A percentile compares a stretch with the other conserved stretches of the same genome.
phyloP scores from a whole-genome alignment of 2,329 filamentous ascomycete species.

The Laburnicola sp. region DNA sequence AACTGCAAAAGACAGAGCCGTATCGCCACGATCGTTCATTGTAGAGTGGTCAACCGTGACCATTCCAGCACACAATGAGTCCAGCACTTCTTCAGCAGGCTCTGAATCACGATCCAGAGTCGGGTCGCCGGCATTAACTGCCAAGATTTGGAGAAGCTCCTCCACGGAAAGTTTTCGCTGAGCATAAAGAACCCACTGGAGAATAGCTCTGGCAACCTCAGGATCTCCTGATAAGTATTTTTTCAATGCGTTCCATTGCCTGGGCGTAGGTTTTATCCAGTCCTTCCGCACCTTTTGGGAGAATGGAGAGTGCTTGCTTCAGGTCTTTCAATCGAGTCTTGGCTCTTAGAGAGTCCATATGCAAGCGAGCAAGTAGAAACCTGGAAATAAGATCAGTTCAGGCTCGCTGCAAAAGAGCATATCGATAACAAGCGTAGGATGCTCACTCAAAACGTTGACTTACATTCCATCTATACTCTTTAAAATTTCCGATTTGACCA shows the following conservation, averaged over 20 bases:
- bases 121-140: background rate
- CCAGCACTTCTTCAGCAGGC: conserved; percentile 8
- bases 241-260: conserved; percentile 1
- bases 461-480: background rate
- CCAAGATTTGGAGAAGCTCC: conserved; percentile 9
- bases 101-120: conserved; percentile 6
- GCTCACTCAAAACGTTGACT: background rate
- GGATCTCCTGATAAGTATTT: background rate
- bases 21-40: background rate
- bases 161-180: background rate
- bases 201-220: background rate
- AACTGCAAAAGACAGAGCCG: conserved; percentile 18
- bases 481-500: background rate
- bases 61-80: conserved; percentile 28
- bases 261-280: conserved; percentile 4
- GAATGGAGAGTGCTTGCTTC: background rate
- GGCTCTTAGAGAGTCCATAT: background rate
- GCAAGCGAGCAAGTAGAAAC: conserved; percentile 7
- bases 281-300: conserved; percentile 3
- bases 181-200: conserved; percentile 1
- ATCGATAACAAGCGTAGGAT: background rate
- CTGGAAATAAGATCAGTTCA: background rate
- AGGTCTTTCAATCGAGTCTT: background rate
- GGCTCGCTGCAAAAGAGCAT: background rate
- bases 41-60: conserved; percentile 32